A percentile compares a stretch with the other conserved stretches of the same genome.
phyloP scores from a whole-genome alignment of 148 eudicot species.

The Diospyros lotus region DNA sequence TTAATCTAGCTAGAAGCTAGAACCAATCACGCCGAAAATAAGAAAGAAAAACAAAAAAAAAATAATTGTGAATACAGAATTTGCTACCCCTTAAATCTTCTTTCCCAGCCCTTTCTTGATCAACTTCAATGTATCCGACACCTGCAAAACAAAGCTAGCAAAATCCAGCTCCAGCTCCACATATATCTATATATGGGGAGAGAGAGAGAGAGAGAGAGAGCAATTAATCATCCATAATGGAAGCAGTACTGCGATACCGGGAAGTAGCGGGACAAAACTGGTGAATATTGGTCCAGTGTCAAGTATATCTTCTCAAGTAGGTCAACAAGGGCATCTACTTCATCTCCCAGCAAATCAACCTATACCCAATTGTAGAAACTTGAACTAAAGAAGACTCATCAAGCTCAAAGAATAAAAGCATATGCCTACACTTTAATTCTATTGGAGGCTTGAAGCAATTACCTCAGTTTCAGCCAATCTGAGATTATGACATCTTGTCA shows the following conservation, averaged over 20 bases:
- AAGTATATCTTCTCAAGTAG: conserved; percentile 51
- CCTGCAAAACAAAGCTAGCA: conserved; percentile 35
- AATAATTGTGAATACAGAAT: no score
- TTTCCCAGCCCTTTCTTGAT: conserved; percentile 39
- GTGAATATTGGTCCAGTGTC: conserved; percentile 36
- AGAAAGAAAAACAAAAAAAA: no score
- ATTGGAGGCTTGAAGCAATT: background rate
- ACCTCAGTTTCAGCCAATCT: conserved; percentile 75
- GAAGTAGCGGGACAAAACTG: conserved; percentile 34
- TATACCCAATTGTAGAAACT: conserved; percentile 14
- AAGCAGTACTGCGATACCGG: conserved; percentile 20
- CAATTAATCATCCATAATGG: background rate
- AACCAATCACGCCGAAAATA: no score
- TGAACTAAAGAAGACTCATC: background rate
- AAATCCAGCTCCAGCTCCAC: background rate
- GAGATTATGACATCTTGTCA: conserved; percentile 58
- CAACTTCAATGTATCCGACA: conserved; percentile 38
- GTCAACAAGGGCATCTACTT: conserved; percentile 51
- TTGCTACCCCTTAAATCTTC: no score
- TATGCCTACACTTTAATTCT: background rate
- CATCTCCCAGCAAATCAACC: conserved; percentile 81
- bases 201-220: background rate
- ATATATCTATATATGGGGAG: no score
- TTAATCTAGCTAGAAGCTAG: no score
- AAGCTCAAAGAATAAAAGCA: background rate